Conservation (phyloP, 306 rosid species). For the Lathyrus tuberosus region DNA sequence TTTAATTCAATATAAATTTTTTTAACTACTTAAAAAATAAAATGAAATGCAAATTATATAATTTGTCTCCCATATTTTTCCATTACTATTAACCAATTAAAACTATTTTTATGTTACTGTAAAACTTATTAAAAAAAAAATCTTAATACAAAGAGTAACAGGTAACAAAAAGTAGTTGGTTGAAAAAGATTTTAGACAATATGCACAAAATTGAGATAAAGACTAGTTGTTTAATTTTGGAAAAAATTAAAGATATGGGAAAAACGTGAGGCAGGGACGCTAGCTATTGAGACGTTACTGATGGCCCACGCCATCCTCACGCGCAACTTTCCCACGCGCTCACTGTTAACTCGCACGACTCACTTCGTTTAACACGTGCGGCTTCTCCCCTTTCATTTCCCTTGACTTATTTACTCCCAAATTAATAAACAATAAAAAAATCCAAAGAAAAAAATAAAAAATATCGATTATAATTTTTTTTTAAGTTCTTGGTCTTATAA, state of each 20-base stretch:
- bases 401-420: background rate
- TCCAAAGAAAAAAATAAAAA: no score
- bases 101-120: no score
- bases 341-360: constrained; percentile 17
- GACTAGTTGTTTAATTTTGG: background rate
- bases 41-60: no score
- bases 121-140: no score
- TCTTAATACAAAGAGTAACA: no score
- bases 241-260: constrained; percentile 2
- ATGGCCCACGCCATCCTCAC: constrained; percentile 40
- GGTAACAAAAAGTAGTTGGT: no score
- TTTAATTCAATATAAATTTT: no score
- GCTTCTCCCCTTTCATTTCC: constrained; percentile 16
- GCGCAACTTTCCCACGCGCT: constrained; percentile 37
- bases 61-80: no score
- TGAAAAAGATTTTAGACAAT: background rate
- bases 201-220: background rate
- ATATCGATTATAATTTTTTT: no score
- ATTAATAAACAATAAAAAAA: no score
- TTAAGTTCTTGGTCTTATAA: background rate
- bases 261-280: constrained; percentile 40
- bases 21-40: no score
- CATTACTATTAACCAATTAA: no score
- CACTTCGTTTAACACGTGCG: constrained; percentile 37
- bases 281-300: constrained; percentile 26